phyloP scores from a whole-genome alignment of 2,329 filamentous ascomycete genomes.

The Colletotrichum sp. region DNA sequence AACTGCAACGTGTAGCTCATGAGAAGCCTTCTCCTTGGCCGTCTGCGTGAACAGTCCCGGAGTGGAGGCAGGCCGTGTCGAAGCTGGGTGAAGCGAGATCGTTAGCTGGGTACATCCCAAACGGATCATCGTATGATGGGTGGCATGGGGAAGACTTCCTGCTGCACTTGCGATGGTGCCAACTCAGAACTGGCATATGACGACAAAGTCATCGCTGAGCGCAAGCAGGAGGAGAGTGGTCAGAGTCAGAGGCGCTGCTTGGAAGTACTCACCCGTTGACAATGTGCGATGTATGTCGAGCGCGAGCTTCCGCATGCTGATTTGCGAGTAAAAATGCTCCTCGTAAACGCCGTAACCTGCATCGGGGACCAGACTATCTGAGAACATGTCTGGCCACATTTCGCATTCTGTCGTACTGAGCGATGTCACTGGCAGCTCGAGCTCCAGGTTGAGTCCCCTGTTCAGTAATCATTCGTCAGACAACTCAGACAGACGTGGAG shows the following conservation, averaged over 20 bases:
- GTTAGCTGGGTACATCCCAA: neutral
- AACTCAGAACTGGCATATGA: neutral
- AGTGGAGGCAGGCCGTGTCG: neutral
- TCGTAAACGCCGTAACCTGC: conserved; percentile 46
- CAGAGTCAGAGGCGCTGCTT: neutral
- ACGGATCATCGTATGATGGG: neutral
- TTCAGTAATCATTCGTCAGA: neutral
- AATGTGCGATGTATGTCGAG: conserved; percentile 57
- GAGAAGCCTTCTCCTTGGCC: neutral
- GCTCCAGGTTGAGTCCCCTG: conserved; percentile 61
- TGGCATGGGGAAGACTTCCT: neutral
- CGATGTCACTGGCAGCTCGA: conserved; percentile 61
- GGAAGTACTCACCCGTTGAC: conserved; percentile 49
- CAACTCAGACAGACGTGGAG: neutral
- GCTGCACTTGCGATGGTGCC: neutral
- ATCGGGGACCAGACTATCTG: neutral
- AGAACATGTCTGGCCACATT: conserved; percentile 41
- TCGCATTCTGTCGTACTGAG: conserved; percentile 54
- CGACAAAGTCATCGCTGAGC: neutral
- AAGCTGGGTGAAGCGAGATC: neutral
- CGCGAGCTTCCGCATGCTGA: conserved; percentile 59
- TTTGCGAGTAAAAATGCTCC: conserved; percentile 64
- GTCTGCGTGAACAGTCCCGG: neutral
- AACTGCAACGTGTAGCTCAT: neutral
- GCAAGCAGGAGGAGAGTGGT: neutral